Evolutionary conservation across 2,329 filamentous ascomycete species (phyloP), one percentile per base, ranked within the genome.

Genomic region (Colletotrichum cordylinicola): DNA sequence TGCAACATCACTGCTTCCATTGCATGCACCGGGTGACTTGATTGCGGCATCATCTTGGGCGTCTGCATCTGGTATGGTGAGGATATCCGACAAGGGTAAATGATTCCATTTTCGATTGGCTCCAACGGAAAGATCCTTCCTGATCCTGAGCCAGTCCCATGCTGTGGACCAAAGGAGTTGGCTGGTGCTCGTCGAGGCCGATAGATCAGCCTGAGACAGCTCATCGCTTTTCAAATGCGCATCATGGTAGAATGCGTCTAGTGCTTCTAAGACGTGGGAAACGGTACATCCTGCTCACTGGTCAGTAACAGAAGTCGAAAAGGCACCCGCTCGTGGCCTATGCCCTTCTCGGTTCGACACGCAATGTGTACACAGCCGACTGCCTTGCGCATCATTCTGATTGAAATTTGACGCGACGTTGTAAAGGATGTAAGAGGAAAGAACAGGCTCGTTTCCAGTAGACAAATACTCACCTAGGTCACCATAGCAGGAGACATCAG

Each of bases 91-190:
- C 8, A 81, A 75, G 16, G 62, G 52, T 4, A 79, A 72, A 39
- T 78, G 75, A 61, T 80, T 80, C 67, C 75, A 79, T 55, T 71
- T 65, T 29, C 76, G 68, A 43, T 76, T 75, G 27, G 74, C 58
- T 21, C 79, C 78, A 27, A 81, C 77, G 9, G 75, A 78, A n/a
- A 81, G 67, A 37, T 79, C 79, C n/a, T 77, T 77, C 60, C 78
- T 78, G 9, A 60, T 74, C 31, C 74, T 77, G 18, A 81, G 69
- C 80, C 80, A 81, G 27, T 79, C 76, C 79, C 78, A 80, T 27
- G 79, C 70, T 9, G 73, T 72, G 24, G 75, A 74, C 56, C 74
- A 77, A 6, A 77, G 39, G 13, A 76, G 55, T 43, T 77, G 74
- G 8, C 64, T 65, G 21, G 76, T 56, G 18, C 56, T 58, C 15